These are phyloP conservation scores for Aphanomyces cochlioides DNA, from an alignment of 352 stramenopile genomes.

Conservation along the genomic window DNA sequence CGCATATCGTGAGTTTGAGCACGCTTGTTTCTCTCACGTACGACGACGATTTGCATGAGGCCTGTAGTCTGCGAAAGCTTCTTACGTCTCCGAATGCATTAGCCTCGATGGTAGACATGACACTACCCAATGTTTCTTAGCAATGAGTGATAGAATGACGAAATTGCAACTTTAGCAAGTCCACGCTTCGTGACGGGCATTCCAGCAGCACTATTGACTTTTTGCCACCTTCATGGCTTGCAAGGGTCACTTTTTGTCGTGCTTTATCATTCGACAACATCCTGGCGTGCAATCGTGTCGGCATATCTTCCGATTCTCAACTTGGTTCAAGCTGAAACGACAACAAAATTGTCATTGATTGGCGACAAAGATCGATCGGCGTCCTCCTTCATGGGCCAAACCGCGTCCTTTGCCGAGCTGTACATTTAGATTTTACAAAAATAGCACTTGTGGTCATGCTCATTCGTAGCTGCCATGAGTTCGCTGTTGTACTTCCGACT, in stretches of 20 bases:
- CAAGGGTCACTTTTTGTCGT: background rate
- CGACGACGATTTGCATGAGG: conserved; percentile 15
- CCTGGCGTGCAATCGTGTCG: background rate
- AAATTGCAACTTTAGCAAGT: background rate
- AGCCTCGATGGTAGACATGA: no score
- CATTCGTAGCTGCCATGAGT: no score
- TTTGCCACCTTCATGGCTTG: background rate
- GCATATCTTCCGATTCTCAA: background rate
- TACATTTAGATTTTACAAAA: no score
- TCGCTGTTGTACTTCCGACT: no score
- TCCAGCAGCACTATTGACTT: conserved; percentile 15
- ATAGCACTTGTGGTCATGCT: no score
- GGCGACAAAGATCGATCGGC: no score
- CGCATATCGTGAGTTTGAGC: conserved; percentile 7
- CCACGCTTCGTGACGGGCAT: conserved; percentile 24
- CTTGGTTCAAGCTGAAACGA: background rate
- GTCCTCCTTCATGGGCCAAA: no score
- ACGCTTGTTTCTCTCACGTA: conserved; percentile 22
- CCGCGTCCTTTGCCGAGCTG: no score
- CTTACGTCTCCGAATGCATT: background rate
- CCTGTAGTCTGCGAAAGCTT: background rate
- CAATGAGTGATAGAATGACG: background rate
- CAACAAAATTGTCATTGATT: background rate
- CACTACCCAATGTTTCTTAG: background rate
- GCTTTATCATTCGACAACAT: conserved; percentile 8